phyloP scores from a whole-genome alignment of 2,329 filamentous ascomycete genomes.

The Fusarium sp. region DNA sequence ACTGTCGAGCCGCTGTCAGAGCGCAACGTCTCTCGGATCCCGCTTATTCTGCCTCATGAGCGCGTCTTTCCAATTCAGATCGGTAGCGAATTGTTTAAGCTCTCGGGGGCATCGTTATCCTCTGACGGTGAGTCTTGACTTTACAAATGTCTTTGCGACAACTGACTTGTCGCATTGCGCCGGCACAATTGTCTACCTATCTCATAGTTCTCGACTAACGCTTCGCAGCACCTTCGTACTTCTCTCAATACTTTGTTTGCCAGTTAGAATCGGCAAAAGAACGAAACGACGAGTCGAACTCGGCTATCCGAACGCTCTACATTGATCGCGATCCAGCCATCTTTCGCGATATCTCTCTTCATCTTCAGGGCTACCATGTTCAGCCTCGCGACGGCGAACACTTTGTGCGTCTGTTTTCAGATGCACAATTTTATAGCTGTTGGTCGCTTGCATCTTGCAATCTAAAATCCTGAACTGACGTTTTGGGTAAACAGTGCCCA shows the following conservation, averaged over 20 bases:
- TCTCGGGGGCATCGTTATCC: slow-evolving; percentile 77
- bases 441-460: slow-evolving; percentile 46
- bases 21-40: slow-evolving; percentile 57
- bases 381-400: slow-evolving; percentile 82
- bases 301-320: slow-evolving; percentile 80
- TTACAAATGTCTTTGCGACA: slow-evolving; percentile 2
- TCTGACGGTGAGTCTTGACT: slow-evolving; percentile 68
- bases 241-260: slow-evolving; percentile 91
- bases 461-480: neutral
- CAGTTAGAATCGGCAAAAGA: slow-evolving; percentile 75
- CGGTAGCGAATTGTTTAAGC: slow-evolving; percentile 75
- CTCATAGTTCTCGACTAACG: slow-evolving; percentile 13
- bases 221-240: slow-evolving; percentile 85
- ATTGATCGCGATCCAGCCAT: slow-evolving; percentile 93
- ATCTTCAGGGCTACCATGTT: slow-evolving; percentile 92
- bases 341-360: slow-evolving; percentile 87
- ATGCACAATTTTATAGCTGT: slow-evolving; percentile 94
- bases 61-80: slow-evolving; percentile 81
- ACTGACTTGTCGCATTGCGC: neutral
- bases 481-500: slow-evolving; percentile 69
- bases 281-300: slow-evolving; percentile 60
- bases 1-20: slow-evolving; percentile 43
- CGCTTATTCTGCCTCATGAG: slow-evolving; percentile 70
- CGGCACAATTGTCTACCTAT: neutral
- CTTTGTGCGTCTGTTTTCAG: slow-evolving; percentile 91